phyloP scores from a whole-genome alignment of 305 asterid species.

The Solanum aculeatissimum region DNA sequence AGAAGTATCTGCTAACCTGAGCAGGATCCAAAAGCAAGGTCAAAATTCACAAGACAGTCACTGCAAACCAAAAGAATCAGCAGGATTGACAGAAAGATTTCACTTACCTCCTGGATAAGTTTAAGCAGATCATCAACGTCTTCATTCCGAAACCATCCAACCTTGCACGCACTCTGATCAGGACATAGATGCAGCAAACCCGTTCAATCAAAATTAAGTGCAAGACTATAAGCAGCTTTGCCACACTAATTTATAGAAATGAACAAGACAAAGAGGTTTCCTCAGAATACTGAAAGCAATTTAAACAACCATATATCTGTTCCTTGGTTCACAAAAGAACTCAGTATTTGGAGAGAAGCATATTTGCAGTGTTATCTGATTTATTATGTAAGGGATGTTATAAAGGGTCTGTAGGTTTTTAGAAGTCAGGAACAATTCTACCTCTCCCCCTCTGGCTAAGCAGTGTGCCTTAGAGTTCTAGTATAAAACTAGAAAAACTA shows the following conservation, averaged over 20 bases:
- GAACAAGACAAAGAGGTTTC: background rate
- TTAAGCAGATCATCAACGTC: background rate
- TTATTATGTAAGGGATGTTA: background rate
- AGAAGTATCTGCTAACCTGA: background rate
- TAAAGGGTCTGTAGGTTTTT: background rate
- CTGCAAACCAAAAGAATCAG: background rate
- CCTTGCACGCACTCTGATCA: background rate
- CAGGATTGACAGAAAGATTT: background rate
- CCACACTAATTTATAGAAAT: background rate
- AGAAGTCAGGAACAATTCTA: background rate
- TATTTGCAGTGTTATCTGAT: background rate
- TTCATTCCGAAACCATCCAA: background rate
- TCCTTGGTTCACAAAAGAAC: background rate
- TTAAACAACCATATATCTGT: background rate
- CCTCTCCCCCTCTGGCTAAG: background rate
- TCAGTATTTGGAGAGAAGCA: background rate
- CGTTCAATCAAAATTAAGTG: background rate
- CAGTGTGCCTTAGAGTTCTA: background rate
- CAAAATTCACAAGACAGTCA: background rate
- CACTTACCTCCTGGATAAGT: background rate
- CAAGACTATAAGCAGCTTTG: background rate
- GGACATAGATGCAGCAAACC: background rate
- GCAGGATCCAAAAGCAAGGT: background rate
- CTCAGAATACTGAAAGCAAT: background rate
- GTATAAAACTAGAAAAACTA: background rate